Evolutionary conservation across 2,329 filamentous ascomycete species (phyloP).

Genomic region (Stachybotrys echinatus): DNA sequence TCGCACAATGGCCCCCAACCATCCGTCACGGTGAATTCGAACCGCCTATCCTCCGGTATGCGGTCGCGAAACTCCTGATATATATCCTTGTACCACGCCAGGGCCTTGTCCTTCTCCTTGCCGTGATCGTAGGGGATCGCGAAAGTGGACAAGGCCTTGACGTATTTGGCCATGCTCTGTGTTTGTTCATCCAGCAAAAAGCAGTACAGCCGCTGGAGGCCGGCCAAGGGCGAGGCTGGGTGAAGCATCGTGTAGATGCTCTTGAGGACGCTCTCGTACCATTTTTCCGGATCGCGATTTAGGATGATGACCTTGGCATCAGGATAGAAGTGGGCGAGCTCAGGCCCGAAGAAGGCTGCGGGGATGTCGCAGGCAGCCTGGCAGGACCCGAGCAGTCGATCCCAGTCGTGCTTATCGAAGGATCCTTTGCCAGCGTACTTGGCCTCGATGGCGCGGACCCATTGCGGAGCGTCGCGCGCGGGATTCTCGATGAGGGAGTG

Average conservation of each 20-base stretch:
- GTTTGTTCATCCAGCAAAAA: conserved; percentile 18
- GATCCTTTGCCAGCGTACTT: conserved; percentile 23
- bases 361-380: conserved; percentile 53
- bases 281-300: conserved; percentile 31
- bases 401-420: conserved; percentile 35
- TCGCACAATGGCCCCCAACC: conserved; percentile 37
- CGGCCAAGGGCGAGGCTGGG: conserved; percentile 12
- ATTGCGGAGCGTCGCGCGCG: conserved; percentile 16
- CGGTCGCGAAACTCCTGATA: conserved; percentile 29
- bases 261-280: conserved; percentile 21
- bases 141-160: conserved; percentile 16
- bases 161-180: conserved; percentile 19
- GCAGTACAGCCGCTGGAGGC: conserved; percentile 22
- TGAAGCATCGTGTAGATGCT: conserved; percentile 23
- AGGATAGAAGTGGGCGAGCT: conserved; percentile 25
- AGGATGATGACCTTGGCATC: conserved; percentile 33
- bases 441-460: conserved; percentile 24
- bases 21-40: conserved; percentile 32
- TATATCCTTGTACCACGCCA: conserved; percentile 29
- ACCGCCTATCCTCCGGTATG: conserved; percentile 24
- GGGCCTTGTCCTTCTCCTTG: conserved; percentile 28
- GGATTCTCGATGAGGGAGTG: conserved; percentile 20
- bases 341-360: conserved; percentile 42
- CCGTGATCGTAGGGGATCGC: conserved; percentile 23
- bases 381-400: conserved; percentile 37